Evolutionary conservation across 2,329 filamentous ascomycete genomes (phyloP).

Genomic region (Epichloe coenophiala): DNA sequence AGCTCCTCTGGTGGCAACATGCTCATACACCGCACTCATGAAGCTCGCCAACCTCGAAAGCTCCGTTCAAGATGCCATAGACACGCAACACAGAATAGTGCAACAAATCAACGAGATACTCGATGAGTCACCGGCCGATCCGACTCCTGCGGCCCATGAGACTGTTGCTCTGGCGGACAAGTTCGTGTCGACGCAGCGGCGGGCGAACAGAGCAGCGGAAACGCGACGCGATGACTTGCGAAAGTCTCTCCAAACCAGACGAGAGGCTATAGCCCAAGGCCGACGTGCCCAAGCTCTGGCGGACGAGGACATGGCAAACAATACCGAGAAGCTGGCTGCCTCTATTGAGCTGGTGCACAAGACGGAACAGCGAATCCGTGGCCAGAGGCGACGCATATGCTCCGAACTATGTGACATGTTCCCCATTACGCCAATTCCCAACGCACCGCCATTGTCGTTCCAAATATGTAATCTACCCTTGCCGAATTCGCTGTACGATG

Average conservation of each 20-base stretch:
- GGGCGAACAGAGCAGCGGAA: conserved; percentile 47
- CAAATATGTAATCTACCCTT: conserved; percentile 67
- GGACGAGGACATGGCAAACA: conserved; percentile 47
- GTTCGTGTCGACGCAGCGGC: conserved; percentile 50
- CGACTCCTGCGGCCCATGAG: conserved; percentile 35
- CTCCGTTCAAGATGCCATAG: conserved; percentile 79
- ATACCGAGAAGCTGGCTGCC: conserved; percentile 42
- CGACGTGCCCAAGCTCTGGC: conserved; percentile 44
- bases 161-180: conserved; percentile 32
- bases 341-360: conserved; percentile 41
- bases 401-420: conserved; percentile 71
- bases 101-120: conserved; percentile 60
- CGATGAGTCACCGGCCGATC: conserved; percentile 25
- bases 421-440: conserved; percentile 53
- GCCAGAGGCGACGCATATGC: conserved; percentile 80
- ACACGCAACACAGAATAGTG: conserved; percentile 60
- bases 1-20: conserved; percentile 43
- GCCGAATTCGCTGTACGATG: conserved; percentile 67
- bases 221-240: conserved; percentile 54
- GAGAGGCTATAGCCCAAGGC: conserved; percentile 53
- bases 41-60: conserved; percentile 77
- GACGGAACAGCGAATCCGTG: conserved; percentile 54
- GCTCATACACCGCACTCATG: conserved; percentile 81
- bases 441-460: conserved; percentile 56
- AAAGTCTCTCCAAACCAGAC: conserved; percentile 50